Evolutionary conservation across 306 rosid species (phyloP).

Genomic region (Dryas alaskensis): DNA sequence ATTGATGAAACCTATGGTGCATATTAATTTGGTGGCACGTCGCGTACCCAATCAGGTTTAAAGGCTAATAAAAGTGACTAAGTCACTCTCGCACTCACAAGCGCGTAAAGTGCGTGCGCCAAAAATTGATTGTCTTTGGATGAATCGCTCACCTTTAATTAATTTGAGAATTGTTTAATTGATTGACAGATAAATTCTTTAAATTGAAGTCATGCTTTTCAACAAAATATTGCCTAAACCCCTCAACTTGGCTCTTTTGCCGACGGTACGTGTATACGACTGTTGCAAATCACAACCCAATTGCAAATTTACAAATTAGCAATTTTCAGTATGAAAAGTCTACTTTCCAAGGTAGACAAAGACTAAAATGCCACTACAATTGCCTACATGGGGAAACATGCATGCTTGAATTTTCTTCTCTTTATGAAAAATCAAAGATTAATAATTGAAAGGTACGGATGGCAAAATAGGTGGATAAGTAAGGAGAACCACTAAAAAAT

Average conservation of each 20-base stretch:
- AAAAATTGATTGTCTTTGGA: not conserved
- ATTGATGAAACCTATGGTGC: slow-evolving; percentile 17
- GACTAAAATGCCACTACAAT: slow-evolving; percentile 9
- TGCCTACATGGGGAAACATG: not conserved
- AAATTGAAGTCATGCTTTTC: not conserved
- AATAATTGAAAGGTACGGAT: too few relatives aligned
- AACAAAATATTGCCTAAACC: not conserved
- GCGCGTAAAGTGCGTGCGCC: not conserved
- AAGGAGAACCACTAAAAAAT: not conserved
- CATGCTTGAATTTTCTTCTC: not conserved
- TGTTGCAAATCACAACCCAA: not conserved
- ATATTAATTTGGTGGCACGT: slow-evolving; percentile 5
- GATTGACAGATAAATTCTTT: not conserved
- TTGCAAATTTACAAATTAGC: not conserved
- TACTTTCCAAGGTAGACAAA: not conserved
- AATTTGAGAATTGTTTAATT: not conserved
- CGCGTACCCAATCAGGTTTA: not conserved
- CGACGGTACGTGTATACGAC: not conserved
- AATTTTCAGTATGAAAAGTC: not conserved
- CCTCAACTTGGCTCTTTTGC: slow-evolving; percentile 5
- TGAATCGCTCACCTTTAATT: not conserved
- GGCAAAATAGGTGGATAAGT: not conserved
- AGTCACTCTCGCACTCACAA: not conserved
- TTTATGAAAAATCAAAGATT: not conserved
- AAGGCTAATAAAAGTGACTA: not conserved